These are phyloP conservation scores for Pythium brassicae DNA, from an alignment of 352 stramenopile genomes.

Conservation along the genomic window DNA sequence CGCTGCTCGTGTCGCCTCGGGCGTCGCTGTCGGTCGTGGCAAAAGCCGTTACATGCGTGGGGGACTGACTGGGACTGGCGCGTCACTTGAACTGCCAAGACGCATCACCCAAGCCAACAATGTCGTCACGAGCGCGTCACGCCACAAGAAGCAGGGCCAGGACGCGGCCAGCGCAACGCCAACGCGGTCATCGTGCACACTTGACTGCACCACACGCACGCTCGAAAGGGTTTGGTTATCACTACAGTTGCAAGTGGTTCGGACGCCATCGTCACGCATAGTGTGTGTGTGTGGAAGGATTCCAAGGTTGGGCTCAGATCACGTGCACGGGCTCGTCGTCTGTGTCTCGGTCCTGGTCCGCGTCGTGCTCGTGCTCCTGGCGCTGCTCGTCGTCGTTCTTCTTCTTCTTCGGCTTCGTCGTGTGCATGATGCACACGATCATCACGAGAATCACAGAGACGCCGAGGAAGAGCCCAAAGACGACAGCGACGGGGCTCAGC, in stretches of 20 bases:
- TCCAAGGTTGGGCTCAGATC: constrained; percentile 8
- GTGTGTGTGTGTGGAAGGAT: neutral
- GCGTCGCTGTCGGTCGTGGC: too few relatives aligned
- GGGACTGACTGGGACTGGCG: too few relatives aligned
- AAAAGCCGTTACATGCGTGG: too few relatives aligned
- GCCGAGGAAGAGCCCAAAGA: constrained; percentile 15
- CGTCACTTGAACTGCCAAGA: too few relatives aligned
- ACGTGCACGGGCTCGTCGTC: constrained; percentile 9
- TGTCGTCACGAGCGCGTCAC: too few relatives aligned
- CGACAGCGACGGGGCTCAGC: constrained; percentile 10
- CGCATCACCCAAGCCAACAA: too few relatives aligned
- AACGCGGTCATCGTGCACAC: too few relatives aligned
- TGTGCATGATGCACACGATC: constrained; percentile 20
- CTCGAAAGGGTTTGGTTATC: neutral
- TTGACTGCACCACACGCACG: neutral
- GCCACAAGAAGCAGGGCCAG: too few relatives aligned
- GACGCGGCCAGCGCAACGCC: too few relatives aligned
- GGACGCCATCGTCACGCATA: neutral
- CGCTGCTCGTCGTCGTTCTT: neutral
- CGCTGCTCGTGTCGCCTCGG: neutral
- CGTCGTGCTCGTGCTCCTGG: constrained; percentile 1
- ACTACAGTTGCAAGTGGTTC: neutral
- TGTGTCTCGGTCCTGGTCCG: constrained; percentile 9
- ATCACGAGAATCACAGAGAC: constrained; percentile 15
- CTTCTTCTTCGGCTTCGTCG: constrained; percentile 13